Evolutionary conservation across 148 eudicot species (phyloP).

Genomic region (Dianthus caryophyllus): DNA sequence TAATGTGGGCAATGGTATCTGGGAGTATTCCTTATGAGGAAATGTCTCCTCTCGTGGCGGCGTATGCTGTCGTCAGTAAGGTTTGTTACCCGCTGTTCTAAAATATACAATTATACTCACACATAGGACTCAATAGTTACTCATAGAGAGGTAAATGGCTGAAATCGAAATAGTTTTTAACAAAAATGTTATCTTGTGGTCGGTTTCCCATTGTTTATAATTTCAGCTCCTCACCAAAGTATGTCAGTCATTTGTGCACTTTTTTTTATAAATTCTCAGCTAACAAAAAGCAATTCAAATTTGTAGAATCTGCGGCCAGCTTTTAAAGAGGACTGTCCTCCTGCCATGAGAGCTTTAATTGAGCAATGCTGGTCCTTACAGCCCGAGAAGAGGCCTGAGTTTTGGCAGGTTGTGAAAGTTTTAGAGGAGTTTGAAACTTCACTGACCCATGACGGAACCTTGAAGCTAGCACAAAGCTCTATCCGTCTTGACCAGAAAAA

Average conservation of each 20-base stretch:
- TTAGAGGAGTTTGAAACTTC: conserved; percentile 65
- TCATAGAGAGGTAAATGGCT: neutral
- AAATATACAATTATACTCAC: too few species aligned
- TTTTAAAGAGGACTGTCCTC: conserved; percentile 58
- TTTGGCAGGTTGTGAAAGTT: conserved; percentile 84
- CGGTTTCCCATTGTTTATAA: too few species aligned
- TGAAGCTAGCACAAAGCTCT: conserved; percentile 44
- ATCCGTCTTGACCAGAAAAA: conserved; percentile 61
- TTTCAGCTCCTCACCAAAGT: too few species aligned
- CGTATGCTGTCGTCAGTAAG: conserved; percentile 94
- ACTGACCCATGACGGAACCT: conserved; percentile 53
- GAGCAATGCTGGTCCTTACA: conserved; percentile 81
- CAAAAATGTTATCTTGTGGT: too few species aligned
- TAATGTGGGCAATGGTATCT: conserved; percentile 78
- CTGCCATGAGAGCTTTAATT: conserved; percentile 70
- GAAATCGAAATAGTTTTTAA: too few species aligned
- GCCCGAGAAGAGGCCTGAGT: conserved; percentile 87
- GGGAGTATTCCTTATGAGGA: conserved; percentile 79
- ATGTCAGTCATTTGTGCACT: too few species aligned
- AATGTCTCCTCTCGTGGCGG: conserved; percentile 91
- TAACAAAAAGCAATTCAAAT: conserved; percentile 20
- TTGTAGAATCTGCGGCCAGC: conserved; percentile 75
- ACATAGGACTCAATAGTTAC: too few species aligned
- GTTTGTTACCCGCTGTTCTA: too few species aligned
- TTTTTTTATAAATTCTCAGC: neutral